Evolutionary conservation across 1,139 yeast species (phyloP).

Genomic region (Hansenula anomala): DNA sequence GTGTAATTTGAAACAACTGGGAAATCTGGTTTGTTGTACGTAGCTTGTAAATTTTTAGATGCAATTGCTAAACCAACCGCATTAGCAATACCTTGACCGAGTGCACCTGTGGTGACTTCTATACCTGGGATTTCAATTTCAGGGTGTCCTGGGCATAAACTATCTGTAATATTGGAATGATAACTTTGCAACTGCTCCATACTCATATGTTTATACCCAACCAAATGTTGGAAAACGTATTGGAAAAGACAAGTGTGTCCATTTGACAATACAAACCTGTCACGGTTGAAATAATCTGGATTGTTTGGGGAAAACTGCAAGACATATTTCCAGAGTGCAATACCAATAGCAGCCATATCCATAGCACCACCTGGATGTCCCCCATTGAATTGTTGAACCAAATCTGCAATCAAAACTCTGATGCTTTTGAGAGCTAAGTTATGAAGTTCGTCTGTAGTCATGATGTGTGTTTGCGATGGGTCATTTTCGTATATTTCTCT

Average conservation of each 20-base stretch:
- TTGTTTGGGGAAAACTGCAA: slow-evolving; percentile 28
- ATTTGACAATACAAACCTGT: slow-evolving; percentile 32
- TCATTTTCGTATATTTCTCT: too few species aligned
- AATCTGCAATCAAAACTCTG: slow-evolving; percentile 25
- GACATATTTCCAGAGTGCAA: slow-evolving; percentile 32
- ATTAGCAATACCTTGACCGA: slow-evolving; percentile 97
- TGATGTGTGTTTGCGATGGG: too few species aligned
- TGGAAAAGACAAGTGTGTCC: slow-evolving; percentile 33
- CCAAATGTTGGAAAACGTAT: slow-evolving; percentile 28
- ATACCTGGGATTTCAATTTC: slow-evolving; percentile 81
- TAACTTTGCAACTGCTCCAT: slow-evolving; percentile 29
- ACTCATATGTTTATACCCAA: slow-evolving; percentile 30
- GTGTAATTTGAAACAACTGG: slow-evolving; percentile 49
- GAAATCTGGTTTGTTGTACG: slow-evolving; percentile 85
- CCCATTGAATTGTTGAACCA: slow-evolving; percentile 32
- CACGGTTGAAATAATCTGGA: slow-evolving; percentile 30
- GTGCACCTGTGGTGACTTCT: slow-evolving; percentile 98
- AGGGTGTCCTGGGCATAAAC: slow-evolving; percentile 52
- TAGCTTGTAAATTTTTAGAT: slow-evolving; percentile 87
- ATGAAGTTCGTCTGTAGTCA: slow-evolving; percentile 9
- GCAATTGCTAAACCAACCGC: slow-evolving; percentile 98
- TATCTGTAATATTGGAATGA: slow-evolving; percentile 22
- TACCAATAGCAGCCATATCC: slow-evolving; percentile 37
- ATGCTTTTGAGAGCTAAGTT: slow-evolving; percentile 15
- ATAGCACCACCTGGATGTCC: slow-evolving; percentile 36